Base-by-base conservation (phyloP, 306 rosid genomes). In the Datisca glomerata region DNA sequence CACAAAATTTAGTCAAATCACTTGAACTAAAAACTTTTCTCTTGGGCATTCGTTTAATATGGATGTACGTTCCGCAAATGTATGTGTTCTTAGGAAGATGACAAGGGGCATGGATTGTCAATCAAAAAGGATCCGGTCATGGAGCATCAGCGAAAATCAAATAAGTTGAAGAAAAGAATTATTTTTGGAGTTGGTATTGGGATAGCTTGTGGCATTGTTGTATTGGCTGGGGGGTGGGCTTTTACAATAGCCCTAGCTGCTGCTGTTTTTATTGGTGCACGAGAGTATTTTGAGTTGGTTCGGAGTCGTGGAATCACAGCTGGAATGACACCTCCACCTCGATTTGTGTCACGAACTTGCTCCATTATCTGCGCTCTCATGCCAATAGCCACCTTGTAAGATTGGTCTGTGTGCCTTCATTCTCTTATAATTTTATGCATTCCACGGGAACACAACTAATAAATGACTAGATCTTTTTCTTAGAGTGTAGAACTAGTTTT, bases 291-390 rank as follows among this genome's bases (percentile, higher is more conserved):
- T 64, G 84, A 70, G 52, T 63, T 89, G 76, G 91, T 89, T 56
- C 64, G 86, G 47, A 89, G 98, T 70, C 71, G 8, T 39, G 98
- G 98, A 64, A 78, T 89, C 39, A 57, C 95, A 24, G 84, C 47
- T 22, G 93, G 98, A 70, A 89, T 89, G 93, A 75, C 95, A 24
- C 93, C 93, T 33, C 98, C 98, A 49, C 98, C 98, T n/a, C 83
- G 69, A 41, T 80, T 70, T 2, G 91, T 89, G 21, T 89, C 98
- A 20, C 79, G 69, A 51, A 85, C 64, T 50, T 89, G 95, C 73
- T 89, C 91, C 12, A 65, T 89, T 49, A 74, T 77, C 45, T 80
- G 93, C 74, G 81, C 98, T 63, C 51, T 80, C 53, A 65, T 89
- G 93, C 98, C 95, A 43, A 22, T 89, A 34, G 57, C 49, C 56